Evolutionary conservation across 2,329 filamentous ascomycete species (phyloP), one percentile per base, ranked within the genome.

Genomic region (Xylariales sp.): DNA sequence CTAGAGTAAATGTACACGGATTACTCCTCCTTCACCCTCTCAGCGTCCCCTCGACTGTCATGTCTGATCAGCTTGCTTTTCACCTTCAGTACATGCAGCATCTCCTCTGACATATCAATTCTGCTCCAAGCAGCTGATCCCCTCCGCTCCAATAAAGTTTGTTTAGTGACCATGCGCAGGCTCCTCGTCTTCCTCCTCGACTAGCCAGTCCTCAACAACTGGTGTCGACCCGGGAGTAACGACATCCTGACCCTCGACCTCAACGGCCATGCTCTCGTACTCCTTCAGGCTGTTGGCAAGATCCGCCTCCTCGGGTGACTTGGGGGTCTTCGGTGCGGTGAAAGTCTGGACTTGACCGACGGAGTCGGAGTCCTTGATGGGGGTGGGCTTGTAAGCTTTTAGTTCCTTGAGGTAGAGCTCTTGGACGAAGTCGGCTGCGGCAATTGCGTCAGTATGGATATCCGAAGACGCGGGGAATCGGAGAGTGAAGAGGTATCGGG

Each of bases 381-480:
- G 74, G 43, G 86, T 74, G 51, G 83, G 74, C 80, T 97, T 97
- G 85, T 95, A 97, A 70, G 82, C 80, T 74, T 91, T 93, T 64
- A 98, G 82, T 72, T 97, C 90, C 68, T 84, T 86, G 57, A 98
- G 82, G 78, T 98, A 98, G 63, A 98, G 80, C 66, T 97, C 91
- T 73, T 97, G 93, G 58, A 98, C 88, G 60, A 95, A 82, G 69
- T 98, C 93, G 81, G 88, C 93, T 97, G 63, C 51, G 38, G 19
- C 24, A 31, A 14, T 12, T 21, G 21, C 40, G 37, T 31, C 37
- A 31, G 25, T 31, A 36, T 11, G 10, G 19, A 14, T 36, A 12
- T 12, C 3, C 14, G 33, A 20, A 9, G 16, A 20, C 19, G 33
- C 33, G 10, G 10, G 11, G 33, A 12, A 24, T 18, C 10, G 33